A percentile compares a stretch with the other conserved stretches of the same genome.
Evolutionary conservation across 768 basidiomycete genomes (phyloP).

Genomic region (Suillus plorans): DNA sequence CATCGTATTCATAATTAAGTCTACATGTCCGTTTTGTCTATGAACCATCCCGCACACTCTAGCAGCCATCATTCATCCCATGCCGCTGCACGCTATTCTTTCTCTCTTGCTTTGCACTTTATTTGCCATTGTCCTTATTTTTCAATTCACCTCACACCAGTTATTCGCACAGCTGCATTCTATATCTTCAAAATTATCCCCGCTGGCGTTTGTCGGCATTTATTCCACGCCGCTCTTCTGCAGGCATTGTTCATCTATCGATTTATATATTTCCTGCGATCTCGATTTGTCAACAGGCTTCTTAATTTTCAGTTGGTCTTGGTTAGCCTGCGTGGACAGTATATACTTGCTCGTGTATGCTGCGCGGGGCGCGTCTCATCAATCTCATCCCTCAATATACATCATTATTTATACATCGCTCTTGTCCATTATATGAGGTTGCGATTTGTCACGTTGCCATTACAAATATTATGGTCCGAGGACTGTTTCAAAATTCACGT

Average conservation of each 20-base stretch:
- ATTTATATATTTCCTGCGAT: slow-evolving; percentile 7
- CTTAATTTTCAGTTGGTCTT: slow-evolving; percentile 23
- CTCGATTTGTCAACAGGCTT: slow-evolving; percentile 24
- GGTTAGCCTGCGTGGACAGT: slow-evolving; percentile 21
- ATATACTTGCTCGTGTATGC: slow-evolving; percentile 28
- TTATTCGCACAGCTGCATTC: slow-evolving; percentile 24
- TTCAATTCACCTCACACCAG: slow-evolving; percentile 16
- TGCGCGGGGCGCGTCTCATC: slow-evolving; percentile 29
- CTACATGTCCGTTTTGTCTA: slow-evolving; percentile 36
- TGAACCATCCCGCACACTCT: slow-evolving; percentile 16
- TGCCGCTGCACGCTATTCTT: slow-evolving; percentile 26
- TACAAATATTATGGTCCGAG: background rate
- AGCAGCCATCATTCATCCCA: slow-evolving; percentile 22
- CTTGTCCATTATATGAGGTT: background rate
- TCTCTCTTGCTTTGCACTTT: slow-evolving; percentile 12
- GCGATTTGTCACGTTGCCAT: too few relatives aligned
- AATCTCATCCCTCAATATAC: slow-evolving; percentile 21
- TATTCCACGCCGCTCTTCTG: slow-evolving; percentile 24
- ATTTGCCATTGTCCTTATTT: slow-evolving; percentile 25
- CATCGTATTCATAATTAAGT: slow-evolving; percentile 34
- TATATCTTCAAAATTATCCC: slow-evolving; percentile 31
- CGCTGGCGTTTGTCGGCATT: slow-evolving; percentile 24
- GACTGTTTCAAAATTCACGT: slow-evolving; percentile 13
- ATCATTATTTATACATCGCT: slow-evolving; percentile 23
- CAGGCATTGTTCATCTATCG: slow-evolving; percentile 4